These are phyloP conservation scores for Phytopythium oedochilum DNA, from an alignment of 352 stramenopile genomes.

Conservation along the genomic window DNA sequence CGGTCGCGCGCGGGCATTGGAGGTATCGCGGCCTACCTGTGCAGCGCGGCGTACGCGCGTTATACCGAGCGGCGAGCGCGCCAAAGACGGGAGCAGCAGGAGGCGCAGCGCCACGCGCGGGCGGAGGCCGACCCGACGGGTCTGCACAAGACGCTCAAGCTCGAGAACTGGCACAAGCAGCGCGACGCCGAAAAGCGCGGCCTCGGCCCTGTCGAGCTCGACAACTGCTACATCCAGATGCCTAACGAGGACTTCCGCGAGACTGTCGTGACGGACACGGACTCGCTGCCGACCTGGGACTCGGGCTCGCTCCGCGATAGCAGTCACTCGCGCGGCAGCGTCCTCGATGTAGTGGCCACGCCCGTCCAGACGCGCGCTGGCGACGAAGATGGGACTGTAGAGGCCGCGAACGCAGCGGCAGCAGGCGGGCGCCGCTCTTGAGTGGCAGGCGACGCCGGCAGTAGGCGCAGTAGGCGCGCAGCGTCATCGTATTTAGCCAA, in stretches of 20 bases:
- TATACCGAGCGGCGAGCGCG: not conserved
- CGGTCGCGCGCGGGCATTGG: conserved; percentile 4
- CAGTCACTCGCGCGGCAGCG: not conserved
- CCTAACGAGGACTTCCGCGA: conserved; percentile 2
- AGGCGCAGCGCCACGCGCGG: not conserved
- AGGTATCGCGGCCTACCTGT: not conserved
- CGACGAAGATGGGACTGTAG: not conserved
- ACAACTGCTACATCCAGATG: conserved; percentile 20
- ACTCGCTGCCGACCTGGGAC: not conserved
- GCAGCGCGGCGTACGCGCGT: not conserved
- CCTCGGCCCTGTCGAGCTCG: conserved; percentile 18
- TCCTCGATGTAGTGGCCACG: not conserved
- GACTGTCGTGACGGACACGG: conserved; percentile 1
- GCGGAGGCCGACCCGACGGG: not conserved
- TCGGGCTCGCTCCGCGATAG: not conserved
- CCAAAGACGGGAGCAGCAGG: not conserved
- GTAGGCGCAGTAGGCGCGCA: not conserved
- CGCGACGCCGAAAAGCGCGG: conserved; percentile 10
- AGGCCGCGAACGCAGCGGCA: not conserved
- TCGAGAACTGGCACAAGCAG: conserved; percentile 26
- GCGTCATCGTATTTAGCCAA: too few species aligned
- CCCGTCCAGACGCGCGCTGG: not conserved
- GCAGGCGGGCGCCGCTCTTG: not conserved
- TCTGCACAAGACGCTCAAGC: conserved; percentile 18
- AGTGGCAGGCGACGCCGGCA: too few species aligned